A percentile compares a stretch with the other conserved stretches of the same genome.
Evolutionary conservation across 2,329 filamentous ascomycete species (phyloP).

Genomic region (Ramularia collo-cygni): DNA sequence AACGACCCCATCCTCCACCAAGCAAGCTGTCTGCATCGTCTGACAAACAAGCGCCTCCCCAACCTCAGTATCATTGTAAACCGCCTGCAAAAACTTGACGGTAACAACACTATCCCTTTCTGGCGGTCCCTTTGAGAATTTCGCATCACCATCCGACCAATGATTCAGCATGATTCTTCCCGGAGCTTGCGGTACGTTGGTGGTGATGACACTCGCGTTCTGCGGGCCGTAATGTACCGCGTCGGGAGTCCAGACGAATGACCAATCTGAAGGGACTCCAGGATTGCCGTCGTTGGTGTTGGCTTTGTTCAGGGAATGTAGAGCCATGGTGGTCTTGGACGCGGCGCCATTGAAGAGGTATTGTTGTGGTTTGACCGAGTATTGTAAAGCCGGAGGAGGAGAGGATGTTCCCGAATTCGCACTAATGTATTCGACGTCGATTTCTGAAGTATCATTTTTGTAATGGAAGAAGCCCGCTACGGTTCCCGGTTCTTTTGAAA

Average conservation of each 20-base stretch:
- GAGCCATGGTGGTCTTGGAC: neutral
- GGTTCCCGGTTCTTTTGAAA: neutral
- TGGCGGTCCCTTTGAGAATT: slow-evolving; percentile 2
- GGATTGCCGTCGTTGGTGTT: neutral
- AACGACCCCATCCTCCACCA: slow-evolving; percentile 1
- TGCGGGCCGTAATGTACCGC: slow-evolving; percentile 3
- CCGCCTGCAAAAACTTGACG: slow-evolving; percentile 3
- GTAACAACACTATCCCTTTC: neutral
- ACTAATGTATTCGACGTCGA: slow-evolving; percentile 6
- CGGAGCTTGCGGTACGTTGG: slow-evolving; percentile 4
- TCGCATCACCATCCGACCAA: slow-evolving; percentile 4
- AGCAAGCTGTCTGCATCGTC: neutral
- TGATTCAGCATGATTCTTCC: slow-evolving; percentile 3
- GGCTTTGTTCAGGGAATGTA: no score
- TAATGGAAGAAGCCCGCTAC: slow-evolving; percentile 5
- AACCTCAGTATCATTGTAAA: slow-evolving; percentile 2
- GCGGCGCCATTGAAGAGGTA: slow-evolving; percentile 1
- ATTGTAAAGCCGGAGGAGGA: slow-evolving; percentile 1
- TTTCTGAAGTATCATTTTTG: slow-evolving; percentile 5
- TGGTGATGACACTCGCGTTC: slow-evolving; percentile 1
- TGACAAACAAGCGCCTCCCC: neutral
- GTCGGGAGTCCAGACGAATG: slow-evolving; percentile 3
- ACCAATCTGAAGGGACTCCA: slow-evolving; percentile 2
- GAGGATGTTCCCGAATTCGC: no score
- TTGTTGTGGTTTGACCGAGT: slow-evolving; percentile 3